Percentiles rank a stretch among this genome's conserved stretches.
phyloP scores from a whole-genome alignment of 352 stramenopile species.

The Labyrinthula sp. region DNA sequence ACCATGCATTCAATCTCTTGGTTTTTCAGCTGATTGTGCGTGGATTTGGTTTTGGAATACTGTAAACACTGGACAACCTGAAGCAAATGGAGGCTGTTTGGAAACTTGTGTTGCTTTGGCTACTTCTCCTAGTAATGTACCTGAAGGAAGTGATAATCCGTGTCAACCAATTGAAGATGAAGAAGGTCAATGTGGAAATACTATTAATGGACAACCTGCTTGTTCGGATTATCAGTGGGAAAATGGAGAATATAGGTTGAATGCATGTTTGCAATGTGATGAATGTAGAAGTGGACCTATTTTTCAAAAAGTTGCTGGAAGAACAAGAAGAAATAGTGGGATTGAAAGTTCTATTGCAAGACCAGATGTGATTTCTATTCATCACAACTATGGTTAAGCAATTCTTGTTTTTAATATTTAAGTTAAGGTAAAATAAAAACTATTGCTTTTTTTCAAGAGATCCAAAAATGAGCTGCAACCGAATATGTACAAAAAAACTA shows the following conservation, averaged over 20 bases:
- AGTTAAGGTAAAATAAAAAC: too few species aligned
- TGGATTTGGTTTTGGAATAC: slow-evolving; percentile 28
- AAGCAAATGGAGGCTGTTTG: slow-evolving; percentile 1
- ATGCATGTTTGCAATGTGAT: slow-evolving; percentile 24
- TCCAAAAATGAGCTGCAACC: too few species aligned
- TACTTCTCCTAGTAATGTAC: slow-evolving; percentile 7
- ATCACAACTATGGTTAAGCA: slow-evolving; percentile 7
- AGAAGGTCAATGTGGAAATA: slow-evolving; percentile 13
- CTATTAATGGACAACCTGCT: slow-evolving; percentile 13
- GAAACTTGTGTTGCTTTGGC: neutral
- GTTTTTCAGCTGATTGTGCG: slow-evolving; percentile 5
- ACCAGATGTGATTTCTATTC: neutral
- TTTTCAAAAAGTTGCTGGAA: slow-evolving; percentile 12
- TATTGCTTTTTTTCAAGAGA: too few species aligned
- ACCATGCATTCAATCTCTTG: slow-evolving; percentile 8
- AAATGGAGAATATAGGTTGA: slow-evolving; percentile 12
- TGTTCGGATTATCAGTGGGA: slow-evolving; percentile 10
- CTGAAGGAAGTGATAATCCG: slow-evolving; percentile 1
- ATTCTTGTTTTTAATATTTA: too few species aligned
- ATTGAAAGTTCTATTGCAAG: slow-evolving; percentile 19
- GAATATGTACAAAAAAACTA: too few species aligned
- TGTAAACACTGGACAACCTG: slow-evolving; percentile 1
- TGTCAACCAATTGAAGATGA: slow-evolving; percentile 1
- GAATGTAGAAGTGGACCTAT: slow-evolving; percentile 16
- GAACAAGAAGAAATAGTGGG: slow-evolving; percentile 5